Evolutionary conservation across 495 filamentous ascomycete species (phyloP).

Genomic region (Podospora didyma): DNA sequence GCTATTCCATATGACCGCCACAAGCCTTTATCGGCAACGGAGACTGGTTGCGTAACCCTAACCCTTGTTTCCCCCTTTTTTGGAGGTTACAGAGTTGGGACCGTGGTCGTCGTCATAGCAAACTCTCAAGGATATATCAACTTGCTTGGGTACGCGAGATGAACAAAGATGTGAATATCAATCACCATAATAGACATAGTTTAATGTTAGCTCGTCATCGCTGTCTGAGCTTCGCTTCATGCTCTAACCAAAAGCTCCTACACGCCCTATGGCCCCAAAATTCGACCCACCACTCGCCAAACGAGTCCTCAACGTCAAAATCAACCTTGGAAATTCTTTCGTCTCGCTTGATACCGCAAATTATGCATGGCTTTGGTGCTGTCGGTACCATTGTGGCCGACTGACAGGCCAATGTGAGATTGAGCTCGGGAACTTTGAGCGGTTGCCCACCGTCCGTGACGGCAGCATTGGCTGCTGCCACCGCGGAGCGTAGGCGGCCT

Average conservation of each 20-base stretch:
- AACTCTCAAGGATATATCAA: no score
- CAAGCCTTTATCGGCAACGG: no score
- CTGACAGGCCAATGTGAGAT: constrained; percentile 56
- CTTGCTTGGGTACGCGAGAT: no score
- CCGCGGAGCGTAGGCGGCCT: constrained; percentile 57
- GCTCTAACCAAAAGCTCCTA: constrained; percentile 76
- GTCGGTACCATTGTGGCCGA: constrained; percentile 61
- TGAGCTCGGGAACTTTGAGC: constrained; percentile 64
- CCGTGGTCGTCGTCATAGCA: no score
- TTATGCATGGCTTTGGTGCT: constrained; percentile 71
- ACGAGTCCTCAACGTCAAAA: constrained; percentile 75
- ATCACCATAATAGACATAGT: no score
- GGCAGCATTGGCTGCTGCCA: constrained; percentile 46
- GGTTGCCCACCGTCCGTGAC: constrained; percentile 13
- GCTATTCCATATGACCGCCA: no score
- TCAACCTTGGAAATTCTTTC: constrained; percentile 76
- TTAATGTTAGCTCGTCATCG: constrained; percentile 51
- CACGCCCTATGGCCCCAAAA: constrained; percentile 84
- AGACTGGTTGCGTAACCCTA: constrained; percentile 1
- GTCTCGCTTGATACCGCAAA: constrained; percentile 84
- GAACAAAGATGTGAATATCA: no score
- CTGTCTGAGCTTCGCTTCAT: constrained; percentile 61
- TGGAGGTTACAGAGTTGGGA: no score
- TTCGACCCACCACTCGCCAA: constrained; percentile 94
- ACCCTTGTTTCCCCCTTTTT: not conserved